phyloP scores from a whole-genome alignment of 169 alveolate species.

The Cyclospora cayetanensis region DNA sequence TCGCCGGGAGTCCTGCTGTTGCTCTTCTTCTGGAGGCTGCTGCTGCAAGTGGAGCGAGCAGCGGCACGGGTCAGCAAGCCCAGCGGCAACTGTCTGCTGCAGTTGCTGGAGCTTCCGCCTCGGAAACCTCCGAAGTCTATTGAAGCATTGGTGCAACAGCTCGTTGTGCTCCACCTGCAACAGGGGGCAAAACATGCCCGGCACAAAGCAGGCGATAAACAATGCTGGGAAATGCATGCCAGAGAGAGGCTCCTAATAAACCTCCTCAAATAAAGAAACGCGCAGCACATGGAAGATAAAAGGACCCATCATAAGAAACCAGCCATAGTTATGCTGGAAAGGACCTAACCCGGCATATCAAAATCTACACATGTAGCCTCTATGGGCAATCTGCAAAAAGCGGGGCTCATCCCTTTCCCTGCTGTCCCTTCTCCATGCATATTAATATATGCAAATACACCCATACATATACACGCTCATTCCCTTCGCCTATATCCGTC shows the following conservation, averaged over 20 bases:
- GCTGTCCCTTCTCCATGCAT: too few relatives aligned
- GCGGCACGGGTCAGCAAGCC: conserved; percentile 25
- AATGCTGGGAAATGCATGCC: background rate
- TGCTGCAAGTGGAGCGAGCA: background rate
- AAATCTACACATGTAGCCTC: too few relatives aligned
- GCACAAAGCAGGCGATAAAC: background rate
- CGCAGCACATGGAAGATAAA: background rate
- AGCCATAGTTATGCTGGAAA: background rate
- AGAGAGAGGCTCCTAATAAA: background rate
- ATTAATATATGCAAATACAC: too few relatives aligned
- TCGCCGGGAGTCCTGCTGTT: background rate
- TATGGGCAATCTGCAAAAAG: too few relatives aligned
- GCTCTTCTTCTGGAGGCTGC: background rate
- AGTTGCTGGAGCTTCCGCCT: conserved; percentile 42
- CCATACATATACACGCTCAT: too few relatives aligned
- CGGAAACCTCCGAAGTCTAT: conserved; percentile 27
- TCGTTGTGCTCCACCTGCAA: conserved; percentile 65
- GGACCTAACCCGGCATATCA: background rate
- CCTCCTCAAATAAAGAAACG: background rate
- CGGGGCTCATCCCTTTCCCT: too few relatives aligned
- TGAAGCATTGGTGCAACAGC: conserved; percentile 34
- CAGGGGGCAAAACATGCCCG: background rate
- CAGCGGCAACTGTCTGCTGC: conserved; percentile 36
- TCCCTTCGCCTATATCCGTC: too few relatives aligned
- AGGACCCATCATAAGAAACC: background rate